Conservation (phyloP, 2,329 filamentous ascomycete genomes). For the Alternaria gansuensis region DNA sequence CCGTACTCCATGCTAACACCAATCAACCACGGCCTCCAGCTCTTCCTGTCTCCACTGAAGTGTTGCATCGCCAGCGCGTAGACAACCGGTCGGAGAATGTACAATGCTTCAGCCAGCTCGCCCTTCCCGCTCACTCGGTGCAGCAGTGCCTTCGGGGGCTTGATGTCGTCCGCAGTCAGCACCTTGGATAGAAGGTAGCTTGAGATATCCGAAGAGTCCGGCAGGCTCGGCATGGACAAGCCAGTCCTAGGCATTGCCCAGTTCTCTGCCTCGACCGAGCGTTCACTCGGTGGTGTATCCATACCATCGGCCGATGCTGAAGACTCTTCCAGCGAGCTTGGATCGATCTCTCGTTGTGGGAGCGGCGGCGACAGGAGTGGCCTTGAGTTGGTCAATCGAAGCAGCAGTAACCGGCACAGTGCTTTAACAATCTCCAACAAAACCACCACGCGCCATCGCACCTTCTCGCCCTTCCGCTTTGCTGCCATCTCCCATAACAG, state of each 20-base stretch:
- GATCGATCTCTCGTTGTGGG: conserved; percentile 83
- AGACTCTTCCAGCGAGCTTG: conserved; percentile 65
- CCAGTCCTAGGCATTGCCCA: conserved; percentile 98
- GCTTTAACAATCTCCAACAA: conserved; percentile 87
- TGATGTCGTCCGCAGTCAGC: conserved; percentile 94
- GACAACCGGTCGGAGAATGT: conserved; percentile 86
- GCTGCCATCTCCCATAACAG: conserved; percentile 97
- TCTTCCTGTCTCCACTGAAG: conserved; percentile 74
- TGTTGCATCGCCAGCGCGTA: conserved; percentile 85
- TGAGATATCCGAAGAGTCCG: conserved; percentile 81
- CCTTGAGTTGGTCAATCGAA: conserved; percentile 82
- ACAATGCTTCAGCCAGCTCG: conserved; percentile 86
- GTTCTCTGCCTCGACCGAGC: conserved; percentile 56
- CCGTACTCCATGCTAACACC: conserved; percentile 86
- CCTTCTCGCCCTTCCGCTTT: conserved; percentile 80
- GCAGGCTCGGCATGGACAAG: conserved; percentile 82
- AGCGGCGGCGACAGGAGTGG: conserved; percentile 84
- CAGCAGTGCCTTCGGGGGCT: conserved; percentile 85
- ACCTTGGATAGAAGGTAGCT: conserved; percentile 89
- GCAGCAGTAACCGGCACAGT: conserved; percentile 78
- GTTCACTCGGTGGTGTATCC: conserved; percentile 56
- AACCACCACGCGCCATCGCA: conserved; percentile 87
- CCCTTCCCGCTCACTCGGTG: conserved; percentile 78
- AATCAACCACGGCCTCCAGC: conserved; percentile 91
- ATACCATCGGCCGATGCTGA: conserved; percentile 58